phyloP scores from a whole-genome alignment of 2,329 filamentous ascomycete genomes.

The Thelonectria olida region DNA sequence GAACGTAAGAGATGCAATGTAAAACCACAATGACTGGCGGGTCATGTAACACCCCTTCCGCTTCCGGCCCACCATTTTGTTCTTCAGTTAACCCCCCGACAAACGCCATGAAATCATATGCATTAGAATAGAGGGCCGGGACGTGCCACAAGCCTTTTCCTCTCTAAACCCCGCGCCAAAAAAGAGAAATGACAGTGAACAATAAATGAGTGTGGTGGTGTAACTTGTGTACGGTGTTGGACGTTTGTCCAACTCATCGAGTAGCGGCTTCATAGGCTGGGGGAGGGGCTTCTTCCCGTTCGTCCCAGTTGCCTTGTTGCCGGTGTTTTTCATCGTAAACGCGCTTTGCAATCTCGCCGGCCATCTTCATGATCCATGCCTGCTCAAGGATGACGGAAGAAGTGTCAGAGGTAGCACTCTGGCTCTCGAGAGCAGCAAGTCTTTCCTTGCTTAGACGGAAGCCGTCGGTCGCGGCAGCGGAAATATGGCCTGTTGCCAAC shows the following conservation, averaged over 20 bases:
- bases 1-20: conserved; percentile 17
- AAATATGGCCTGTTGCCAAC: conserved; percentile 22
- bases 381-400: conserved; percentile 75
- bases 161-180: conserved; percentile 36
- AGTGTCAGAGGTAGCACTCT: conserved; percentile 53
- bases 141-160: conserved; percentile 22
- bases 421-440: conserved; percentile 43
- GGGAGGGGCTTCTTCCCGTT: conserved; percentile 66
- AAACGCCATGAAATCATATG: conserved; percentile 33
- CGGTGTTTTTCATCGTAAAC: conserved; percentile 86
- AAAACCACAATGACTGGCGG: conserved; percentile 24
- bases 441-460: conserved; percentile 42
- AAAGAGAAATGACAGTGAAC: conserved; percentile 21
- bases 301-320: conserved; percentile 51
- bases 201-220: conserved; percentile 32
- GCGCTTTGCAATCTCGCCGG: conserved; percentile 85
- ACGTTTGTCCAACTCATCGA: conserved; percentile 45
- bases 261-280: conserved; percentile 67
- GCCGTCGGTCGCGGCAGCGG: conserved; percentile 26
- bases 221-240: conserved; percentile 24
- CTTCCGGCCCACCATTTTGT: conserved; percentile 36
- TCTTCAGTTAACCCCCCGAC: conserved; percentile 24
- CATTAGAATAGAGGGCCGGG: conserved; percentile 27
- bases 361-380: conserved; percentile 93
- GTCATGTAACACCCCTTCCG: conserved; percentile 27